phyloP scores from a whole-genome alignment of 306 rosid species.

The Gynostemma pentaphyllum region DNA sequence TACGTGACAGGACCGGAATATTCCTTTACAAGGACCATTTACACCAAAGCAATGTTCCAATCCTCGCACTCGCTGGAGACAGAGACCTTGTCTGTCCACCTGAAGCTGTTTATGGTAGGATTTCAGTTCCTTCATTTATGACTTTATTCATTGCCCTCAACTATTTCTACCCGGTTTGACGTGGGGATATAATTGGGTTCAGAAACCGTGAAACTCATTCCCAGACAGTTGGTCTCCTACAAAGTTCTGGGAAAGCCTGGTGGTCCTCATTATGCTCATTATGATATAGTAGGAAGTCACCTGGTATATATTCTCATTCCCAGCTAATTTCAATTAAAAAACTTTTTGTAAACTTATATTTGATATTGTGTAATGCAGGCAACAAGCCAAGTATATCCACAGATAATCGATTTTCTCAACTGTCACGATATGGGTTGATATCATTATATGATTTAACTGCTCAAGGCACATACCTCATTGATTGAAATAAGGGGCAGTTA shows the following conservation, averaged over 20 bases:
- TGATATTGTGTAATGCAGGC: slow-evolving; percentile 41
- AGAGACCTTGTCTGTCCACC: slow-evolving; percentile 77
- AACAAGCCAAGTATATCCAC: slow-evolving; percentile 56
- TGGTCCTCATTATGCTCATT: slow-evolving; percentile 86
- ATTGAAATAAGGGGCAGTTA: neutral
- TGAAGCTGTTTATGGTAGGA: slow-evolving; percentile 81
- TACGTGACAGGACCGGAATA: slow-evolving; percentile 52
- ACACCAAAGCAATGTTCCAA: slow-evolving; percentile 47
- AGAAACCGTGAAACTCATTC: slow-evolving; percentile 80
- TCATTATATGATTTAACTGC: neutral
- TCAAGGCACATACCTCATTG: neutral
- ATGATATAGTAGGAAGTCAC: slow-evolving; percentile 81
- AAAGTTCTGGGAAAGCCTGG: slow-evolving; percentile 69
- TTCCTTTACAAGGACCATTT: slow-evolving; percentile 67
- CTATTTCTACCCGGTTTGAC: neutral
- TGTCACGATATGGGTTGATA: slow-evolving; percentile 48
- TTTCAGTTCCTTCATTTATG: slow-evolving; percentile 7
- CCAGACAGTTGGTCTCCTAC: slow-evolving; percentile 45
- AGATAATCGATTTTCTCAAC: slow-evolving; percentile 49
- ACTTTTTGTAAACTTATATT: neutral
- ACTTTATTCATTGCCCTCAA: neutral
- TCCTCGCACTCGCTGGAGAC: slow-evolving; percentile 82
- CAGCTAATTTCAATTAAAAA: neutral
- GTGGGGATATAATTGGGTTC: slow-evolving; percentile 6
- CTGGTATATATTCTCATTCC: slow-evolving; percentile 34